Percentiles rank a stretch among this genome's conserved stretches.
These are phyloP conservation scores for Annona squamosa DNA, from an alignment of 164 flowering plant species.

Conservation along the genomic window DNA sequence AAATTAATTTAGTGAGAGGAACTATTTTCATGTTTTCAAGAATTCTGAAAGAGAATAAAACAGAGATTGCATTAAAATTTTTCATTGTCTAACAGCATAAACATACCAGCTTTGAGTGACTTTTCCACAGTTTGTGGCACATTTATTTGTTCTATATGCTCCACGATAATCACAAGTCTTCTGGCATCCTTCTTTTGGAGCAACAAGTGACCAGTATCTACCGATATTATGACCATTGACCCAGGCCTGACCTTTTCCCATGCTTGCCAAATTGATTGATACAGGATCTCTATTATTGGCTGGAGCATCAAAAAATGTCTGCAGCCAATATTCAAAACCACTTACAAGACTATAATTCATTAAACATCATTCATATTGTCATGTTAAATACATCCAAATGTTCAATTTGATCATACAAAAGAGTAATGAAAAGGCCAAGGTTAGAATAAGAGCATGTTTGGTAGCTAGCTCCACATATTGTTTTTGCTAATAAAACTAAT, in stretches of 20 bases:
- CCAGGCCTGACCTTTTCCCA: slow-evolving; percentile 99
- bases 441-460: too few species aligned
- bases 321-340: slow-evolving; percentile 4
- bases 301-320: slow-evolving; percentile 72
- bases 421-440: neutral
- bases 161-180: slow-evolving; percentile 80
- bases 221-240: slow-evolving; percentile 91
- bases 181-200: slow-evolving; percentile 69
- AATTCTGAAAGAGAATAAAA: neutral
- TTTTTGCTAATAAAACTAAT: too few species aligned
- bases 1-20: neutral
- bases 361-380: neutral
- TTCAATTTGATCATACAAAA: too few species aligned
- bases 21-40: neutral
- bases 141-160: slow-evolving; percentile 53
- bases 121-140: slow-evolving; percentile 72
- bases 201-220: slow-evolving; percentile 66
- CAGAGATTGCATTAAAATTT: neutral
- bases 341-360: neutral
- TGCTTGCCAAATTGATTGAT: slow-evolving; percentile 67
- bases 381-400: neutral
- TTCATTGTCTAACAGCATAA: neutral
- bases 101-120: slow-evolving; percentile 75
- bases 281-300: slow-evolving; percentile 71
- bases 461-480: too few species aligned